phyloP scores from a whole-genome alignment of 352 stramenopile species.

The Pythium apleroticum region DNA sequence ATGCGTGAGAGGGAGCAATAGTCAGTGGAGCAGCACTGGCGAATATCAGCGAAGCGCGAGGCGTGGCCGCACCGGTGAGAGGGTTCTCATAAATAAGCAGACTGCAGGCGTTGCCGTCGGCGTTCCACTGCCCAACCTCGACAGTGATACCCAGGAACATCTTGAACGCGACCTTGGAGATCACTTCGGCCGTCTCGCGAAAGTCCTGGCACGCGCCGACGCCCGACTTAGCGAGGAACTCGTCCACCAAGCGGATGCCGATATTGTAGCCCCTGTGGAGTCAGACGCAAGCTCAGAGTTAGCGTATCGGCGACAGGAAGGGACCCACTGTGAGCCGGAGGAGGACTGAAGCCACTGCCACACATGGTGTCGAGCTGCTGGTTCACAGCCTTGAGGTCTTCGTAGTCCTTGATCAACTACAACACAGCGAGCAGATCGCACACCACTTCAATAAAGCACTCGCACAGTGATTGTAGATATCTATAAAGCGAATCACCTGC shows the following conservation, averaged over 20 bases:
- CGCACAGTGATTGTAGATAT: background rate
- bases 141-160: constrained; percentile 97
- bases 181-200: constrained; percentile 92
- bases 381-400: constrained; percentile 94
- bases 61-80: constrained; percentile 59
- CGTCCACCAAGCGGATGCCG: constrained; percentile 95
- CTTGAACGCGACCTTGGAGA: constrained; percentile 96
- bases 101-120: constrained; percentile 86
- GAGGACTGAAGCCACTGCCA: constrained; percentile 13
- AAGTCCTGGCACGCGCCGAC: constrained; percentile 86
- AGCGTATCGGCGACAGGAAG: background rate
- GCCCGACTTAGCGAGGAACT: constrained; percentile 96
- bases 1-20: too few species aligned
- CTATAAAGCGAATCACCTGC: constrained; percentile 45
- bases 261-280: constrained; percentile 94
- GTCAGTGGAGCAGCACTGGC: too few species aligned
- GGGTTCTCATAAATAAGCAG: constrained; percentile 97
- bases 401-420: constrained; percentile 95
- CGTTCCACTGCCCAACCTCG: constrained; percentile 91
- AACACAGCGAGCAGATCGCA: background rate
- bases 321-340: too few species aligned
- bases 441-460: background rate
- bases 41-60: background rate
- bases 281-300: background rate
- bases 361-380: constrained; percentile 95